Conservation (phyloP, 176 grass and related monocot genomes). For the Carex scoparia region DNA sequence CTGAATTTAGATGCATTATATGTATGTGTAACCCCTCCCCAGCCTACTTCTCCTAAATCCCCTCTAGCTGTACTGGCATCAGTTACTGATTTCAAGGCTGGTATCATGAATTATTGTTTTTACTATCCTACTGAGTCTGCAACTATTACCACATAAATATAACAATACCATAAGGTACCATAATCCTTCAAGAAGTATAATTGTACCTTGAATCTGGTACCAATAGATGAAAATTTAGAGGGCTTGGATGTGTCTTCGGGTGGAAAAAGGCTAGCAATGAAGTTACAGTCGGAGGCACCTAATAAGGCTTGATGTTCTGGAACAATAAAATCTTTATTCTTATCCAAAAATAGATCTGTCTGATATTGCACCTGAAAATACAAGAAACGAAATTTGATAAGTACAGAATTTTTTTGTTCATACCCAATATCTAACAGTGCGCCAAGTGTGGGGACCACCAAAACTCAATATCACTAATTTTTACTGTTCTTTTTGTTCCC, state of each 20-base stretch:
- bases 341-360: constrained; percentile 88
- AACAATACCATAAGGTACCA: background rate
- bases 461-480: background rate
- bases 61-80: no score
- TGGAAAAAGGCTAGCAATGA: constrained; percentile 83
- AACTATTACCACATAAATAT: background rate
- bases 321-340: constrained; percentile 98
- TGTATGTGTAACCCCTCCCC: no score
- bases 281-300: constrained; percentile 69
- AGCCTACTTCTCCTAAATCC: no score
- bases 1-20: no score
- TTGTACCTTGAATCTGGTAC: constrained; percentile 89
- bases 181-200: background rate
- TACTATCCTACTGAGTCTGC: background rate
- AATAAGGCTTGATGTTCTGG: constrained; percentile 86
- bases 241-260: constrained; percentile 86
- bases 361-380: constrained; percentile 80
- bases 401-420: background rate
- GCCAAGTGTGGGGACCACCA: background rate
- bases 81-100: no score
- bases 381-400: constrained; percentile 23
- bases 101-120: background rate
- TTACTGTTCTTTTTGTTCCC: background rate
- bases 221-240: constrained; percentile 93
- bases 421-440: background rate